Conservation (phyloP, 768 basidiomycete genomes). For the Kondoa subrosea region DNA sequence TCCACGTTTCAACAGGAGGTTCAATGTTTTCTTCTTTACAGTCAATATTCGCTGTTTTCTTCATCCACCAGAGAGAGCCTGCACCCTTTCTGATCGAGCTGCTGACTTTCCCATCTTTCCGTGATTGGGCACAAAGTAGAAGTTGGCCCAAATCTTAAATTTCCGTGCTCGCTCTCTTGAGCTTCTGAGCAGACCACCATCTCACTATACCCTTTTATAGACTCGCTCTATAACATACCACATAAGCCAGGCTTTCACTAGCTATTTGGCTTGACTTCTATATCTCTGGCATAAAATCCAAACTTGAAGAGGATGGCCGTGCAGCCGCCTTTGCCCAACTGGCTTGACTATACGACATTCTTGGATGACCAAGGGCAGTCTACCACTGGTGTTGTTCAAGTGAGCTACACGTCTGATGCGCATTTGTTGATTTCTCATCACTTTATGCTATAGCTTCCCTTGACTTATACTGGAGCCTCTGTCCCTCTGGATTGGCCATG, state of each 20-base stretch:
- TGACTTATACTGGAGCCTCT: not conserved
- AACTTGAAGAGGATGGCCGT: not conserved
- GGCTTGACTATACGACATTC: slow-evolving; percentile 3
- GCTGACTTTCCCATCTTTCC: no score
- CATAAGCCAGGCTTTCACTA: not conserved
- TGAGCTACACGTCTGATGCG: not conserved
- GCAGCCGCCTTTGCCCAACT: not conserved
- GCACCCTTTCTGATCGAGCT: no score
- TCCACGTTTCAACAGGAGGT: no score
- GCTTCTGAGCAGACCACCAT: not conserved
- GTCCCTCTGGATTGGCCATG: not conserved
- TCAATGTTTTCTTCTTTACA: no score
- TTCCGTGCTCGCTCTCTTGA: not conserved
- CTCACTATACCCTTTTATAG: not conserved
- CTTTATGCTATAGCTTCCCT: not conserved
- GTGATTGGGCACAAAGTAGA: no score
- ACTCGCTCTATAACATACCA: not conserved
- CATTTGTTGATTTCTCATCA: not conserved
- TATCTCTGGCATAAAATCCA: not conserved
- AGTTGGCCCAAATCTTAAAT: no score
- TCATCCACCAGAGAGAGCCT: no score
- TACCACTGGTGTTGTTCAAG: not conserved
- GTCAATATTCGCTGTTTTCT: no score
- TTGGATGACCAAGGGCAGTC: not conserved
- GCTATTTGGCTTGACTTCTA: not conserved